Base-by-base conservation (phyloP, 2,329 filamentous ascomycete species). In the Trichoderma sp. region DNA sequence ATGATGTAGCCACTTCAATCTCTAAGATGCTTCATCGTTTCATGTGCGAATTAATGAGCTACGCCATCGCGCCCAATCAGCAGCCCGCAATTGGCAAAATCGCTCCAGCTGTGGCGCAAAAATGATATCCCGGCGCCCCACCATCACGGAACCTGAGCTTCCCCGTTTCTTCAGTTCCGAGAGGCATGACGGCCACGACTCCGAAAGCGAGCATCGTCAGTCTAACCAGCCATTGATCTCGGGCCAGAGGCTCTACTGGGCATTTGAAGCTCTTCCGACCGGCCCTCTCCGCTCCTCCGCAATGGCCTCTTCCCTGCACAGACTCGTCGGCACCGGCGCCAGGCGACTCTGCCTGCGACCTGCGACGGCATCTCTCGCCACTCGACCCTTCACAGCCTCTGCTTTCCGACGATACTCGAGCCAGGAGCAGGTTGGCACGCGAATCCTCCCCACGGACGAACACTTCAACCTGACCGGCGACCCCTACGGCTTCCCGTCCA, bases 291-390 rank as follows among this genome's bases (percentile, higher is more conserved):
- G 52, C 71, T 74, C 71, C 69, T 69, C 72, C 79, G 83, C 80
- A 82, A 94, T 94, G 91, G 86, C 90, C 60, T 71, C 73, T 80
- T 85, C 89, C 76, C 83, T 94, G 78, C 88, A 88, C 82, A 89
- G 91, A 81, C 85, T 94, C 78, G 90, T 90, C 80, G 86, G 89
- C 85, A 87, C 85, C 81, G 85, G 87, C 80, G 89, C 89, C 81
- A 90, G 87, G 83, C 89, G 90, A 76, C 83, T 91, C 75, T 89
- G 85, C 78, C 81, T 89, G 74, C 84, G 82, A 72, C 83, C 79
- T 71, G 74, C 75, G 73, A 64, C 80, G 61, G 60, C 74, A 39
- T 72, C 77, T 73, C 73, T 78, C 72, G 75, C 79, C 73, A 77
- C 83, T 74, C 86, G 91, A 73, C 83, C 86, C 74, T 87, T 94